These are phyloP conservation scores for Metschnikowia gelsemii DNA, from an alignment of 805 yeast species.

Conservation along the genomic window DNA sequence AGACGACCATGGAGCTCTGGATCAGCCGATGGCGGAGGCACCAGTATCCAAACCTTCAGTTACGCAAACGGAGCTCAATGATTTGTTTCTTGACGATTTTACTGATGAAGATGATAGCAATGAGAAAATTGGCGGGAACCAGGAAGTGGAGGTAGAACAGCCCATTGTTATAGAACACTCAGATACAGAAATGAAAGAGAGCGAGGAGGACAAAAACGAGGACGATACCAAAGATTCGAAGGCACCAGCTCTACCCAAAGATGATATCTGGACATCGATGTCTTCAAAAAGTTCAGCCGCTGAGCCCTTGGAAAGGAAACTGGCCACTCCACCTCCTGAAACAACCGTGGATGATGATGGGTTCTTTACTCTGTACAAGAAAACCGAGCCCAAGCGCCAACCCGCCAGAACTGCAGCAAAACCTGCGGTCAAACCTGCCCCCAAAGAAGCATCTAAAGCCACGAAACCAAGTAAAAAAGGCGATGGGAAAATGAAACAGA, in stretches of 20 bases:
- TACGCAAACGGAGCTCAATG: conserved; percentile 12
- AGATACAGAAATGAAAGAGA: not conserved
- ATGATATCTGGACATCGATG: conserved; percentile 9
- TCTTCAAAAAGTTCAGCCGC: conserved; percentile 2
- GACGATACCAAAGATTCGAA: not conserved
- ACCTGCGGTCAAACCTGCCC: conserved; percentile 2
- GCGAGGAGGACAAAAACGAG: not conserved
- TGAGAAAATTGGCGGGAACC: conserved; percentile 1
- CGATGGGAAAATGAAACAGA: conserved; percentile 36
- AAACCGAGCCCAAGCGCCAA: conserved; percentile 17
- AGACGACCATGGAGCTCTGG: not conserved
- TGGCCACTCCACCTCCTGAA: conserved; percentile 5
- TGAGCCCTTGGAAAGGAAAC: not conserved
- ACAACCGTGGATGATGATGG: conserved; percentile 49
- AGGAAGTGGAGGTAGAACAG: conserved; percentile 14
- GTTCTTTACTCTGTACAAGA: conserved; percentile 40
- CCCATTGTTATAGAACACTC: conserved; percentile 16
- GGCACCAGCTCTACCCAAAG: not conserved
- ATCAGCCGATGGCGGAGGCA: not conserved
- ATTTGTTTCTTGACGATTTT: conserved; percentile 20
- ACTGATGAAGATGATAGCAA: conserved; percentile 21
- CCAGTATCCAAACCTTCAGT: conserved; percentile 3
- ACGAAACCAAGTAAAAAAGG: conserved; percentile 7
- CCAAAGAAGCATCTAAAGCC: conserved; percentile 3
- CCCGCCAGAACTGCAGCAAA: too few species aligned